phyloP scores from a whole-genome alignment of 148 eudicot genomes.

The Limonium bicolor region DNA sequence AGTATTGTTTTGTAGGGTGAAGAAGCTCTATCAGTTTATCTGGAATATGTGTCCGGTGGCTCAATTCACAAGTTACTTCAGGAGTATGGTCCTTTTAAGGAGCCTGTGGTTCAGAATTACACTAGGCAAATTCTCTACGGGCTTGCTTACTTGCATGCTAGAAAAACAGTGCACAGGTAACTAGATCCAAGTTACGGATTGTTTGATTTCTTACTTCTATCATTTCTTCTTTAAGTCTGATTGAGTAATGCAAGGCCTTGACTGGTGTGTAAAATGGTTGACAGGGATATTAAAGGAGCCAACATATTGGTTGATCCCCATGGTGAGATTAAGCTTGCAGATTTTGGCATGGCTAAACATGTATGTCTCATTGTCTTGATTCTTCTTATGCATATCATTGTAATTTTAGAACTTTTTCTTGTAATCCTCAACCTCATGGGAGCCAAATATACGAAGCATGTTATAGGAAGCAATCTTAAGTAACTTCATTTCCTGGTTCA shows the following conservation, averaged over 20 bases:
- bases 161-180: slow-evolving; percentile 83
- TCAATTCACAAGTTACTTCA: slow-evolving; percentile 91
- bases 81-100: slow-evolving; percentile 81
- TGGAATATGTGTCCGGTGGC: slow-evolving; percentile 97
- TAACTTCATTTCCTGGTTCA: too few relatives aligned
- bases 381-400: slow-evolving; percentile 14
- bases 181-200: slow-evolving; percentile 3
- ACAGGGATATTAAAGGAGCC: slow-evolving; percentile 98
- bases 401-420: too few relatives aligned
- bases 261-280: slow-evolving; percentile 5
- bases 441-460: too few relatives aligned
- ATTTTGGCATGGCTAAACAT: slow-evolving; percentile 99
- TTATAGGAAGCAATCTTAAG: too few relatives aligned
- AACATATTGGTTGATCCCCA: slow-evolving; percentile 90
- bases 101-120: slow-evolving; percentile 72
- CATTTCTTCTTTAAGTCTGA: too few relatives aligned
- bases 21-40: slow-evolving; percentile 67
- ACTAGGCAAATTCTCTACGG: slow-evolving; percentile 85
- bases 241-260: too few relatives aligned
- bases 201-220: background rate
- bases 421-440: too few relatives aligned
- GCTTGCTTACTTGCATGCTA: slow-evolving; percentile 83
- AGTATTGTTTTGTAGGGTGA: slow-evolving; percentile 35
- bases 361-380: slow-evolving; percentile 28
- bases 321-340: slow-evolving; percentile 85